A percentile compares a stretch with the other conserved stretches of the same genome.
These are phyloP conservation scores for Picocystis sp. DNA, from an alignment of 163 green algal genomes.

Conservation along the genomic window DNA sequence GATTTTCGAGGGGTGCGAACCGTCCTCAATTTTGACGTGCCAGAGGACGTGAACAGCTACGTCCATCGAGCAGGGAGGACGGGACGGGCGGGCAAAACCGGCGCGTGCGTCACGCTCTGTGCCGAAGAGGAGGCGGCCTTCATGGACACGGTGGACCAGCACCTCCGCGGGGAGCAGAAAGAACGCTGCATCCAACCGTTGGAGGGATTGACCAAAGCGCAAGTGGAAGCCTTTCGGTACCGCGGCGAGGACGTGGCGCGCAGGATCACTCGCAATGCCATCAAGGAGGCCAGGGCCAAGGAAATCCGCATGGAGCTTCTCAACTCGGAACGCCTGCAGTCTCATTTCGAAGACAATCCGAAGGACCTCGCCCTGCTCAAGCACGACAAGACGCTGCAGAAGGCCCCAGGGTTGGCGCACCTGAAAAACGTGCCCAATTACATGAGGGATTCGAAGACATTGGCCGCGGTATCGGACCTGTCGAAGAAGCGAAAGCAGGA, in stretches of 20 bases:
- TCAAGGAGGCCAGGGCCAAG: slow-evolving; percentile 70
- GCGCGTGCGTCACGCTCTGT: slow-evolving; percentile 54
- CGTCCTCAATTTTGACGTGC: slow-evolving; percentile 78
- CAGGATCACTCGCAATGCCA: slow-evolving; percentile 46
- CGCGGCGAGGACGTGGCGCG: slow-evolving; percentile 66
- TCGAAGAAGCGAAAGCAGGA: not conserved
- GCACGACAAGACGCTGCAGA: slow-evolving; percentile 58
- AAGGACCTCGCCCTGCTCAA: slow-evolving; percentile 46
- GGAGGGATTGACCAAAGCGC: slow-evolving; percentile 29
- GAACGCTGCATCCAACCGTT: slow-evolving; percentile 18
- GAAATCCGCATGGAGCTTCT: slow-evolving; percentile 82
- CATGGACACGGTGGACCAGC: slow-evolving; percentile 7
- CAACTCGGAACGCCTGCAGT: slow-evolving; percentile 69
- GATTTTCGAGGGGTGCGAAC: slow-evolving; percentile 92
- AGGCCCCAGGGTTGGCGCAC: slow-evolving; percentile 33
- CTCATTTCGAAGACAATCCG: slow-evolving; percentile 48
- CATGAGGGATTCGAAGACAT: slow-evolving; percentile 29
- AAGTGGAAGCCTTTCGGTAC: slow-evolving; percentile 72
- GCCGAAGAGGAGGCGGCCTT: slow-evolving; percentile 19
- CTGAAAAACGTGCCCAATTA: slow-evolving; percentile 65
- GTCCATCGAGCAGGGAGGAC: slow-evolving; percentile 73
- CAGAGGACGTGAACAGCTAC: slow-evolving; percentile 39
- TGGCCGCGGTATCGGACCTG: not conserved
- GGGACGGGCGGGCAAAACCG: slow-evolving; percentile 51
- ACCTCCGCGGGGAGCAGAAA: not conserved